phyloP scores from a whole-genome alignment of 495 filamentous ascomycete genomes.

The Hypoxylon crocopeplum region DNA sequence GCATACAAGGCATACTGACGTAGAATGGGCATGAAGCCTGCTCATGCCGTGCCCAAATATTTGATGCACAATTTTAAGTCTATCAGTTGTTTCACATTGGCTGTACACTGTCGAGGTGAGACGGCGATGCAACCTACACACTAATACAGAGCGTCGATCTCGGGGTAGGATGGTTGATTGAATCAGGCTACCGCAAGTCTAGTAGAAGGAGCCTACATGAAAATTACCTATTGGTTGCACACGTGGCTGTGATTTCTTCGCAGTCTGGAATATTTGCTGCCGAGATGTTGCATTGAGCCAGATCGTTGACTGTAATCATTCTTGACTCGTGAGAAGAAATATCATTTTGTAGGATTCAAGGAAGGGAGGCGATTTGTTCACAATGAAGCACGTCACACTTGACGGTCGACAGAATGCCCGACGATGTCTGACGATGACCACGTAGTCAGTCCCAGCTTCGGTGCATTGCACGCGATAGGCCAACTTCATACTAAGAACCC shows the following conservation, averaged over 20 bases:
- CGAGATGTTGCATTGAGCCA: conserved; percentile 14
- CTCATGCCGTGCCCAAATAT: not conserved
- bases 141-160: conserved; percentile 15
- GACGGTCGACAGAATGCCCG: not conserved
- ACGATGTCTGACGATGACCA: conserved; percentile 21
- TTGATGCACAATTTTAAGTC: not conserved
- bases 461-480: conserved; percentile 3
- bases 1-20: not conserved
- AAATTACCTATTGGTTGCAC: conserved; percentile 5
- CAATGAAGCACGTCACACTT: conserved; percentile 5
- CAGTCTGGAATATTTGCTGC: conserved; percentile 4
- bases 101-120: conserved; percentile 5
- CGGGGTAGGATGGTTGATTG: conserved; percentile 10
- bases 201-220: not conserved
- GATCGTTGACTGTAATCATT: not conserved
- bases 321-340: not conserved
- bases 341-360: not conserved
- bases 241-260: conserved; percentile 13
- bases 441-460: conserved; percentile 11
- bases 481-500: not conserved
- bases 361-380: not conserved
- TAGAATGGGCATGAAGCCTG: not conserved
- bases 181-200: not conserved
- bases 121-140: conserved; percentile 15
- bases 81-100: conserved; percentile 1